Evolutionary conservation across 441 rosid species (phyloP).

Genomic region (Pelargonium australe): DNA sequence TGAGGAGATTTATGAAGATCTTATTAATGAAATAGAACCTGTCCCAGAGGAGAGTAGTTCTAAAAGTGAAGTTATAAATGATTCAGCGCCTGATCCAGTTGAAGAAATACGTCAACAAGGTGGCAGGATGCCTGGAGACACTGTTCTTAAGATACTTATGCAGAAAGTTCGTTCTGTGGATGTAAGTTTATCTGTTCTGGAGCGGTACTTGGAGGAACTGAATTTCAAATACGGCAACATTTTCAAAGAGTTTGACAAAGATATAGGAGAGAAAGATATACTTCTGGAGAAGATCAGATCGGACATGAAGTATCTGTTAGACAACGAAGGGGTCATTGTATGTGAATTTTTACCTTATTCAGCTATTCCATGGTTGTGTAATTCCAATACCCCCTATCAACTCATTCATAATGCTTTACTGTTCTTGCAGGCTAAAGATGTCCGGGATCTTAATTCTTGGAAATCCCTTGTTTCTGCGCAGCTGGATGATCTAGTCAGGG

Average conservation of each 20-base stretch:
- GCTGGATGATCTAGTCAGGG: constrained; percentile 35
- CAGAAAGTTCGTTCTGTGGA: constrained; percentile 80
- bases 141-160: constrained; percentile 79
- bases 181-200: constrained; percentile 69
- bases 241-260: constrained; percentile 61
- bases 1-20: constrained; percentile 31
- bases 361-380: constrained; percentile 7
- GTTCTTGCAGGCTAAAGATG: constrained; percentile 48
- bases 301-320: constrained; percentile 39
- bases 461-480: constrained; percentile 46
- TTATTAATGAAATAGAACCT: constrained; percentile 28
- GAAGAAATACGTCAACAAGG: constrained; percentile 62
- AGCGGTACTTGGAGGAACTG: constrained; percentile 75
- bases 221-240: constrained; percentile 60
- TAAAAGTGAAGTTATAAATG: constrained; percentile 31
- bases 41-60: constrained; percentile 28
- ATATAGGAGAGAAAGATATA: constrained; percentile 43
- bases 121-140: constrained; percentile 86
- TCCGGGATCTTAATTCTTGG: constrained; percentile 50
- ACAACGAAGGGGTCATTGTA: constrained; percentile 44
- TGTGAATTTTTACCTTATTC: constrained; percentile 16
- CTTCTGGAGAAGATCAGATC: constrained; percentile 39
- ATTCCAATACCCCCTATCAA: background rate
- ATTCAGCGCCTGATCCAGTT: constrained; percentile 33
- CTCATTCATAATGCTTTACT: constrained; percentile 5